These are phyloP conservation scores for Fulvia fulva DNA, from an alignment of 2,329 filamentous ascomycete genomes.

Conservation along the genomic window DNA sequence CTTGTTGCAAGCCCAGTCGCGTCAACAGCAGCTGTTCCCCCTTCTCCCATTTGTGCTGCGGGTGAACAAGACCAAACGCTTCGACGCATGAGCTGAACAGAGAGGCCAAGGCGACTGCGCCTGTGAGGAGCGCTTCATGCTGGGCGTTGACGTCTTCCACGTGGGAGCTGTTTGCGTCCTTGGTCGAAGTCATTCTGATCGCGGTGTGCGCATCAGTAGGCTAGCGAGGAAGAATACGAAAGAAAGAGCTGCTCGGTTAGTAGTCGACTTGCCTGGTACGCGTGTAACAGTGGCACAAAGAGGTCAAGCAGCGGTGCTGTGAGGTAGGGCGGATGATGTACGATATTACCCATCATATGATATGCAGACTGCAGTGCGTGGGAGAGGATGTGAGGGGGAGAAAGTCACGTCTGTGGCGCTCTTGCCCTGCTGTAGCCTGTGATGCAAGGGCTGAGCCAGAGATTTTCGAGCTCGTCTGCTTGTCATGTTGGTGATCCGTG, in stretches of 20 bases:
- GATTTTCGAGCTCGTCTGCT: not conserved
- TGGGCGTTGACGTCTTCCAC: conserved; percentile 23
- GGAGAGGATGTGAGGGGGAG: not conserved
- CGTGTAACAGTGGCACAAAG: not conserved
- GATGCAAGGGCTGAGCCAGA: not conserved
- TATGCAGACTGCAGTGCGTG: not conserved
- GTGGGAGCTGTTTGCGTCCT: conserved; percentile 17
- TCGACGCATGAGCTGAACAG: conserved; percentile 48
- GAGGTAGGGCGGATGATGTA: not conserved
- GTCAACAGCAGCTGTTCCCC: conserved; percentile 43
- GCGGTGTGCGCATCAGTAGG: not conserved
- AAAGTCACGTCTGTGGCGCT: not conserved
- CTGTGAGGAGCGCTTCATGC: conserved; percentile 34
- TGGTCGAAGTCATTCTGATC: not conserved
- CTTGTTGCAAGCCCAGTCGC: conserved; percentile 46
- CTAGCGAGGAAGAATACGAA: not conserved
- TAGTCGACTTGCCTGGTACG: not conserved
- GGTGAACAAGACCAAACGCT: conserved; percentile 45
- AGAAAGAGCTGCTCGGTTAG: not conserved
- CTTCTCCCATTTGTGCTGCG: conserved; percentile 40
- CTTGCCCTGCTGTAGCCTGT: not conserved
- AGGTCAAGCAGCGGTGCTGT: not conserved
- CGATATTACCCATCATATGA: not conserved
- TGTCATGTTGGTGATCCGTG: not conserved
- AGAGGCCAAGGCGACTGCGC: conserved; percentile 41